A percentile compares a stretch with the other conserved stretches of the same genome.
phyloP scores from a whole-genome alignment of 768 basidiomycete genomes.

The Tylopilus vinaceipallidus region DNA sequence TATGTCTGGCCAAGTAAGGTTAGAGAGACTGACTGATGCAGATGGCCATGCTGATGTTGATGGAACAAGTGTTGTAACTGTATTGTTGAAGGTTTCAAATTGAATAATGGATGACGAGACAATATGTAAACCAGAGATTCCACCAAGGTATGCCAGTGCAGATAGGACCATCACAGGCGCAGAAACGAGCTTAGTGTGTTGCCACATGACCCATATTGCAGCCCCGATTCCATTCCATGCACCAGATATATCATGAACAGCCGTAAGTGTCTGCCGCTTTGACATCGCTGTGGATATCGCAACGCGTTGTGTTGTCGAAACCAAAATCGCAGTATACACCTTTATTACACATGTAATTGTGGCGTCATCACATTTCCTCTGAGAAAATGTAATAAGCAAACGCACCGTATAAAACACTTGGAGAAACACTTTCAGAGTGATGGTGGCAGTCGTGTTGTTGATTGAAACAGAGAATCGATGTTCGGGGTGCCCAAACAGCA shows the following conservation, averaged over 20 bases:
- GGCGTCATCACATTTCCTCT: no score
- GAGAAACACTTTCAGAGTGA: not conserved
- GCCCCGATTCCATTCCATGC: slow-evolving; percentile 27
- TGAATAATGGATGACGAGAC: slow-evolving; percentile 22
- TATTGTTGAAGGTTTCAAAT: slow-evolving; percentile 15
- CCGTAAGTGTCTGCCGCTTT: slow-evolving; percentile 14
- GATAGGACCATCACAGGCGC: not conserved
- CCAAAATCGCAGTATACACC: slow-evolving; percentile 17
- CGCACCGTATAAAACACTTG: slow-evolving; percentile 7
- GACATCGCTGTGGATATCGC: slow-evolving; percentile 7
- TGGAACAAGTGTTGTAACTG: not conserved
- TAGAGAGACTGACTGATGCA: not conserved
- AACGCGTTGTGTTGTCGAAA: slow-evolving; percentile 14
- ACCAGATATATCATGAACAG: slow-evolving; percentile 14
- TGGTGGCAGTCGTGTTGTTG: not conserved
- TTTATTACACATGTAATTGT: no score
- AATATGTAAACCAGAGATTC: slow-evolving; percentile 21
- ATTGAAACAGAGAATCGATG: not conserved
- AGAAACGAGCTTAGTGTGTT: slow-evolving; percentile 16
- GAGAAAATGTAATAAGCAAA: no score
- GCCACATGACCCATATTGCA: slow-evolving; percentile 16
- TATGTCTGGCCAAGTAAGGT: not conserved
- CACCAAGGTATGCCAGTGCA: slow-evolving; percentile 13
- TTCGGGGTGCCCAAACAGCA: slow-evolving; percentile 4
- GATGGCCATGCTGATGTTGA: slow-evolving; percentile 3